Conservation (phyloP, 352 stramenopile species). For the Pythium volutum region DNA sequence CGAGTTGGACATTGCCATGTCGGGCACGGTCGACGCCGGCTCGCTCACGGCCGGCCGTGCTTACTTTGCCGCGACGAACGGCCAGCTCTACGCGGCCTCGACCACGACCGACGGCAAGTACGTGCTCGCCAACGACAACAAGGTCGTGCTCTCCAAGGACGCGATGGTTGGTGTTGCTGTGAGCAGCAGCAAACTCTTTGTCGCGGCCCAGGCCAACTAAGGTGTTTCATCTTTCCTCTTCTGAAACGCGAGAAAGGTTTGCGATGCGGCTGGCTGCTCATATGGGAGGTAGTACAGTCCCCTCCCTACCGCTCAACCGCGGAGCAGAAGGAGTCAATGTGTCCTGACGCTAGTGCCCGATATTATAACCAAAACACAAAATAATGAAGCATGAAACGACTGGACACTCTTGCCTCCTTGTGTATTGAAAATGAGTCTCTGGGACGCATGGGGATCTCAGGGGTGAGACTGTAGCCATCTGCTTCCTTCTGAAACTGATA, state of each 20-base stretch:
- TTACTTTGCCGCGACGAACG: slow-evolving; percentile 73
- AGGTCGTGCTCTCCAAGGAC: slow-evolving; percentile 74
- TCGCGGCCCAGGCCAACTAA: slow-evolving; percentile 29
- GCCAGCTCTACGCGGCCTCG: slow-evolving; percentile 49
- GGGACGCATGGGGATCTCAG: too few species aligned
- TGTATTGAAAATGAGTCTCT: too few species aligned
- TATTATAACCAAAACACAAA: too few species aligned
- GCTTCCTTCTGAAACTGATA: neutral
- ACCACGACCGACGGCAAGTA: slow-evolving; percentile 48
- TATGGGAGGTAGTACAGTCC: too few species aligned
- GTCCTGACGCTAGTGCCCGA: too few species aligned
- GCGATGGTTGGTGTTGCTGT: slow-evolving; percentile 66
- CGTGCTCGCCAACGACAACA: slow-evolving; percentile 68
- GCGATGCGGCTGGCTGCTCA: too few species aligned
- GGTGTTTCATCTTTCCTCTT: neutral
- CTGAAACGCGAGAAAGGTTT: too few species aligned
- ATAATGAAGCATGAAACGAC: too few species aligned
- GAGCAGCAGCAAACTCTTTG: slow-evolving; percentile 55
- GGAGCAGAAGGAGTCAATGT: too few species aligned
- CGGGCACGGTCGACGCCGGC: slow-evolving; percentile 51
- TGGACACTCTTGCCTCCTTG: too few species aligned
- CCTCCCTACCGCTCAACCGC: too few species aligned
- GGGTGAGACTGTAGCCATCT: neutral
- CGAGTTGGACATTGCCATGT: slow-evolving; percentile 56
- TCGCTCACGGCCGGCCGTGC: slow-evolving; percentile 39